Conservation (phyloP, 1,139 yeast species). For the Cylindricascospora bacillispora region DNA sequence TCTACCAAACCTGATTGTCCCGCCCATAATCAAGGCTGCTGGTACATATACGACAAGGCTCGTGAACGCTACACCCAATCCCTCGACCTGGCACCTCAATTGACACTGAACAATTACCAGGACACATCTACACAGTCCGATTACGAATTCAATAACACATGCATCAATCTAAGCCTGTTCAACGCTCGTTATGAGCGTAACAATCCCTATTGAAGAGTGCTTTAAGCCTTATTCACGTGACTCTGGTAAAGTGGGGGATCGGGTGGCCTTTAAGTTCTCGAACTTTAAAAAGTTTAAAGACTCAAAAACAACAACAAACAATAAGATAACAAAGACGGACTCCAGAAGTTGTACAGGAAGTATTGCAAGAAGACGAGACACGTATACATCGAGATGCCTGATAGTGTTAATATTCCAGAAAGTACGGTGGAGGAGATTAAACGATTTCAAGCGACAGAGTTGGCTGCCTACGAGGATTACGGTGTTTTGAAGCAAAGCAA, state of each 20-base stretch:
- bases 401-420: constrained; percentile 6
- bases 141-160: constrained; percentile 18
- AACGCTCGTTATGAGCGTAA: constrained; percentile 60
- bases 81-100: constrained; percentile 18
- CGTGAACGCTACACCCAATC: constrained; percentile 8
- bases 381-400: too few relatives aligned
- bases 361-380: too few relatives aligned
- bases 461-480: constrained; percentile 16
- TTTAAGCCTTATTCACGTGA: background rate
- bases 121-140: constrained; percentile 5
- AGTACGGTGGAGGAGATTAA: constrained; percentile 8
- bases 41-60: constrained; percentile 17
- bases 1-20: background rate
- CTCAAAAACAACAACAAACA: too few relatives aligned
- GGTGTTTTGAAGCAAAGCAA: constrained; percentile 14
- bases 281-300: too few relatives aligned
- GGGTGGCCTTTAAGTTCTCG: too few relatives aligned
- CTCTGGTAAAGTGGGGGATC: background rate
- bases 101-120: constrained; percentile 19
- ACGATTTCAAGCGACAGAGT: constrained; percentile 15
- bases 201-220: constrained; percentile 33
- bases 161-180: constrained; percentile 50
- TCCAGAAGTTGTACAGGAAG: too few relatives aligned
- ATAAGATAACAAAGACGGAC: too few relatives aligned
- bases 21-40: constrained; percentile 4